phyloP scores from a whole-genome alignment of 352 stramenopile genomes.

The Elongisporangium senticosum region DNA sequence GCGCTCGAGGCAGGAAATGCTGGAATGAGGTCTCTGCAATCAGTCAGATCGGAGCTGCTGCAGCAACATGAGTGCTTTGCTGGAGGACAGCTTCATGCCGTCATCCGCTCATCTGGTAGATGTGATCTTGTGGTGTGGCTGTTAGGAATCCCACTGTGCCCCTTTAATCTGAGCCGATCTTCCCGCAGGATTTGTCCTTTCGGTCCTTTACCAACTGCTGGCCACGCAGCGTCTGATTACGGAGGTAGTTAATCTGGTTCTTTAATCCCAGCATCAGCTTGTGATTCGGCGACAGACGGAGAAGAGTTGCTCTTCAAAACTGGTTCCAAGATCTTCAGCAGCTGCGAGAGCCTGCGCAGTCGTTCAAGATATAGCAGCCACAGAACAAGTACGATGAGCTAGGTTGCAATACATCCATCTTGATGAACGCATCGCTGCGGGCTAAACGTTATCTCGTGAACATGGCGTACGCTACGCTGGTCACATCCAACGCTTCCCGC shows the following conservation, averaged over 20 bases:
- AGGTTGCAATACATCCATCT: no score
- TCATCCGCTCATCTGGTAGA: not conserved
- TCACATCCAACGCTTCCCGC: not conserved
- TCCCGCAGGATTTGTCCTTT: not conserved
- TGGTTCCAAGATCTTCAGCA: not conserved
- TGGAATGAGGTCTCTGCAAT: not conserved
- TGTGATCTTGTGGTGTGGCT: not conserved
- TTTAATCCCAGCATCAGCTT: not conserved
- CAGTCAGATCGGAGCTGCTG: not conserved
- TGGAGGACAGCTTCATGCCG: not conserved
- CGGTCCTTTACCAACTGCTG: not conserved
- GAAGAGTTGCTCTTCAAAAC: not conserved
- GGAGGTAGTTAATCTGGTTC: not conserved
- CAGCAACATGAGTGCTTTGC: not conserved
- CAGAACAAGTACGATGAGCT: no score
- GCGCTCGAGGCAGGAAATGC: not conserved
- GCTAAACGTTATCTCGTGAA: not conserved
- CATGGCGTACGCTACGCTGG: not conserved
- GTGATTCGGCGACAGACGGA: no score
- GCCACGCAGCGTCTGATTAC: not conserved
- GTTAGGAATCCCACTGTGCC: not conserved
- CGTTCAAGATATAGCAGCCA: no score
- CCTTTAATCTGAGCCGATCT: not conserved
- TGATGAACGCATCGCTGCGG: not conserved
- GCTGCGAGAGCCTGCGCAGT: not conserved